Evolutionary conservation across 352 stramenopile species (phyloP), one percentile per base, ranked within the genome.

Genomic region (Pelagophyceae sp.): DNA sequence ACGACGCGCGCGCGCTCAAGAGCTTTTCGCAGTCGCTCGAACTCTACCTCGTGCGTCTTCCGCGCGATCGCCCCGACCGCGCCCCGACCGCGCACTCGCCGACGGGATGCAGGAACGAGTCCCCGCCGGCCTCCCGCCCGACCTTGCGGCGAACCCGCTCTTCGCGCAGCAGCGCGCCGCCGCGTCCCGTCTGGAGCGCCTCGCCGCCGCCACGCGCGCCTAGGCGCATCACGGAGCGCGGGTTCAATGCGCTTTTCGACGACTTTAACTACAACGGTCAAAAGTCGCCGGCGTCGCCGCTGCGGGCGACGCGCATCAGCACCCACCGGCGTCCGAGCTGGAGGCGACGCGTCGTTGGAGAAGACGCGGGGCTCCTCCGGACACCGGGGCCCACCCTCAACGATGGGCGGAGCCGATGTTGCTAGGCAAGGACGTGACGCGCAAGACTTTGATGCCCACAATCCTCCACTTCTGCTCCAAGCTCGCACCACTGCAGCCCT

Each of bases 381-480:
- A n/a, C n/a, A n/a, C n/a, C n/a, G n/a, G n/a, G n/a, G n/a, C n/a
- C n/a, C n/a, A n/a, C n/a, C n/a, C n/a, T n/a, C n/a, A n/a, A n/a
- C n/a, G n/a, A n/a, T n/a, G n/a, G n/a, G n/a, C n/a, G n/a, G n/a
- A n/a, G n/a, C n/a, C n/a, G n/a, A n/a, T n/a, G n/a, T n/a, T n/a
- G n/a, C n/a, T n/a, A n/a, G n/a, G n/a, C 45, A 54, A 54, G 45
- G 58, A 67, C 23, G 27, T 67, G 5, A 67, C 58, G 58, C 67
- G 67, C 17, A 74, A 74, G 67, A 74, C 67, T 11, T 5, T 74
- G 15, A 33, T 74, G 5, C 67, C 67, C 35, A 37, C 67, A 23
- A 50, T 74, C 67, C 67, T 74, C 35, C 38, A 74, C 38, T 27
- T 74, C 38, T 1, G 3, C 35, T 33, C 23, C 23, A n/a, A 67